Evolutionary conservation across 345 rosid species (phyloP).

Genomic region (Erodium maritimum): DNA sequence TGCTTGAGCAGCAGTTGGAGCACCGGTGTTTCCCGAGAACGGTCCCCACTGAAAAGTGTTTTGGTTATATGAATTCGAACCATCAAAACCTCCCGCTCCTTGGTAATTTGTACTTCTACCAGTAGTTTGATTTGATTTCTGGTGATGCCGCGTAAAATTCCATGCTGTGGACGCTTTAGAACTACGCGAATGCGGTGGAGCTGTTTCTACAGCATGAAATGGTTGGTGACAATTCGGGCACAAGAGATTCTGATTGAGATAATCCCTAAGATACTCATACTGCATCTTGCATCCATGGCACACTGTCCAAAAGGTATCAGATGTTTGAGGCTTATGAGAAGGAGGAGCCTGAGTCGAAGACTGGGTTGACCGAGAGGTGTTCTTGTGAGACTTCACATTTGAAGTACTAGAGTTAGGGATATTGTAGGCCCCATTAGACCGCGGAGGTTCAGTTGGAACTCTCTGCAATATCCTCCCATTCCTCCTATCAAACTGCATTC

Average conservation of each 20-base stretch:
- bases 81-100: background rate
- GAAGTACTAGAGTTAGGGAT: background rate
- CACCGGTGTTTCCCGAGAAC: slow-evolving; percentile 4
- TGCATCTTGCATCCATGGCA: slow-evolving; percentile 9
- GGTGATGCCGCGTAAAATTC: background rate
- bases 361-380: background rate
- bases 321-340: slow-evolving; percentile 1
- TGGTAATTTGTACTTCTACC: background rate
- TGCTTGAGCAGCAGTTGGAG: slow-evolving; percentile 6
- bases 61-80: background rate
- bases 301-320: slow-evolving; percentile 7
- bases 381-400: background rate
- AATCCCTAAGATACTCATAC: slow-evolving; percentile 8
- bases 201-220: slow-evolving; percentile 7
- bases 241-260: slow-evolving; percentile 7
- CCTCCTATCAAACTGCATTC: slow-evolving; percentile 10
- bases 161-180: background rate
- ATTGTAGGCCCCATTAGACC: slow-evolving; percentile 7
- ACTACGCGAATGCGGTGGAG: slow-evolving; percentile 3
- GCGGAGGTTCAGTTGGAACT: slow-evolving; percentile 5
- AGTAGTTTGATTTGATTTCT: background rate
- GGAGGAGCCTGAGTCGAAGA: slow-evolving; percentile 1
- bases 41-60: slow-evolving; percentile 3
- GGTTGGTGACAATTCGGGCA: slow-evolving; percentile 9
- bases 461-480: background rate